A percentile compares a stretch with the other conserved stretches of the same genome.
These are phyloP conservation scores for Beauveria sp. DNA, from an alignment of 2,329 filamentous ascomycete genomes.

Conservation along the genomic window DNA sequence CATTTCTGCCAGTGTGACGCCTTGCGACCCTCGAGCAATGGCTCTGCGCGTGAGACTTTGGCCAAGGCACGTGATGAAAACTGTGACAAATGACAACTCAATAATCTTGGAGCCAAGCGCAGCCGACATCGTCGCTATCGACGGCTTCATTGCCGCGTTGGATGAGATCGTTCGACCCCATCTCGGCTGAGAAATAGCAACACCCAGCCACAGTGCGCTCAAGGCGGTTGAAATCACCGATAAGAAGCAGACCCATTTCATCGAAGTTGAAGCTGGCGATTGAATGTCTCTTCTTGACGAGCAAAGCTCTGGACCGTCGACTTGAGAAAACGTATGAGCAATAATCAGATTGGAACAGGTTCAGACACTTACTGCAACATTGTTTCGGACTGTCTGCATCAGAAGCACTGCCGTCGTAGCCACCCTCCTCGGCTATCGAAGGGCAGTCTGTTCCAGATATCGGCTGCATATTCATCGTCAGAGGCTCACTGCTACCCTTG, in stretches of 20 bases:
- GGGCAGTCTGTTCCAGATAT: background rate
- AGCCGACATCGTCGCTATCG: conserved; percentile 60
- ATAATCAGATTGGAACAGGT: background rate
- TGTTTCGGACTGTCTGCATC: background rate
- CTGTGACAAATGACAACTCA: conserved; percentile 69
- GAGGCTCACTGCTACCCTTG: background rate
- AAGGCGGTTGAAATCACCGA: conserved; percentile 57
- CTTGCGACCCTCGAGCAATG: conserved; percentile 49
- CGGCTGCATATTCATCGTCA: background rate
- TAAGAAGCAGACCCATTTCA: conserved; percentile 38
- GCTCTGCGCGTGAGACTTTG: conserved; percentile 67
- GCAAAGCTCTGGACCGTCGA: conserved; percentile 26
- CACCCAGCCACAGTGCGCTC: conserved; percentile 58
- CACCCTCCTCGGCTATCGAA: background rate
- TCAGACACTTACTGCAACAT: background rate
- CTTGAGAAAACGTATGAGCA: background rate
- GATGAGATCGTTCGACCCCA: conserved; percentile 52
- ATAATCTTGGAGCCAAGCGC: conserved; percentile 68
- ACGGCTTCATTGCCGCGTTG: conserved; percentile 46
- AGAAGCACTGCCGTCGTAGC: background rate
- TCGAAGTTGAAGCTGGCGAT: conserved; percentile 16
- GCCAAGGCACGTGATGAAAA: conserved; percentile 67
- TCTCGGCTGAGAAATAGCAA: conserved; percentile 54
- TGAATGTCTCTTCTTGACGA: conserved; percentile 25
- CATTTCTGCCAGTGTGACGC: conserved; percentile 69